Evolutionary conservation across 2,329 filamentous ascomycete species (phyloP).

Genomic region (Aquanectria penicillioides): DNA sequence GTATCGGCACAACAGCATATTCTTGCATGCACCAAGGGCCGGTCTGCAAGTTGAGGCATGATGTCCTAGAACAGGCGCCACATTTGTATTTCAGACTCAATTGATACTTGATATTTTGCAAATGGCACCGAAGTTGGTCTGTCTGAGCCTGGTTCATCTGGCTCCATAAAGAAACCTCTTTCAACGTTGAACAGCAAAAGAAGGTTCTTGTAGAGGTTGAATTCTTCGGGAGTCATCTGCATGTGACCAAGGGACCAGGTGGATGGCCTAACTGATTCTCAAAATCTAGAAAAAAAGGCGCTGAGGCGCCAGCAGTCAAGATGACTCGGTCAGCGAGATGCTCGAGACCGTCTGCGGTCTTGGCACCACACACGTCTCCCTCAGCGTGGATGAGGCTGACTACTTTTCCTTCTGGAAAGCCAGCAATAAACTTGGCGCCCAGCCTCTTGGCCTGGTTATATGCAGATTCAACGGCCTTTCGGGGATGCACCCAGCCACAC

Average conservation of each 20-base stretch:
- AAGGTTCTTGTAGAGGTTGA: slow-evolving; percentile 14
- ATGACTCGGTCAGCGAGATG: slow-evolving; percentile 20
- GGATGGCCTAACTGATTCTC: slow-evolving; percentile 30
- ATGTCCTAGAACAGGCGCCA: slow-evolving; percentile 6
- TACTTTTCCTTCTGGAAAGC: slow-evolving; percentile 6
- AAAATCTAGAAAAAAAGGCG: slow-evolving; percentile 26
- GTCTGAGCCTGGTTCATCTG: slow-evolving; percentile 5
- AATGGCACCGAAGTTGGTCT: slow-evolving; percentile 21
- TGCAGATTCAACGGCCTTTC: slow-evolving; percentile 26
- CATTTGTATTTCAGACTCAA: slow-evolving; percentile 23
- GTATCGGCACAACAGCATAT: slow-evolving; percentile 35
- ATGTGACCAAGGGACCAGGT: slow-evolving; percentile 29
- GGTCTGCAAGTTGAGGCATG: slow-evolving; percentile 26
- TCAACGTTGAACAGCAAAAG: slow-evolving; percentile 33
- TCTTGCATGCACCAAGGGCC: slow-evolving; percentile 25
- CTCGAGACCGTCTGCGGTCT: slow-evolving; percentile 14
- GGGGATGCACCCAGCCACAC: slow-evolving; percentile 28
- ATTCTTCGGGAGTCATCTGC: slow-evolving; percentile 26
- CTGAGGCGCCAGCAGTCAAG: slow-evolving; percentile 20
- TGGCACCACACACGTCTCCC: slow-evolving; percentile 24
- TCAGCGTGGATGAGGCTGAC: slow-evolving; percentile 4
- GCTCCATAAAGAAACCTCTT: slow-evolving; percentile 33
- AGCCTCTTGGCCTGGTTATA: slow-evolving; percentile 25
- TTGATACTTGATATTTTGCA: slow-evolving; percentile 27
- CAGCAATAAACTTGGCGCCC: slow-evolving; percentile 26